phyloP scores from a whole-genome alignment of 1,284 basidiomycete species.

The Heterobasidion occidentale region DNA sequence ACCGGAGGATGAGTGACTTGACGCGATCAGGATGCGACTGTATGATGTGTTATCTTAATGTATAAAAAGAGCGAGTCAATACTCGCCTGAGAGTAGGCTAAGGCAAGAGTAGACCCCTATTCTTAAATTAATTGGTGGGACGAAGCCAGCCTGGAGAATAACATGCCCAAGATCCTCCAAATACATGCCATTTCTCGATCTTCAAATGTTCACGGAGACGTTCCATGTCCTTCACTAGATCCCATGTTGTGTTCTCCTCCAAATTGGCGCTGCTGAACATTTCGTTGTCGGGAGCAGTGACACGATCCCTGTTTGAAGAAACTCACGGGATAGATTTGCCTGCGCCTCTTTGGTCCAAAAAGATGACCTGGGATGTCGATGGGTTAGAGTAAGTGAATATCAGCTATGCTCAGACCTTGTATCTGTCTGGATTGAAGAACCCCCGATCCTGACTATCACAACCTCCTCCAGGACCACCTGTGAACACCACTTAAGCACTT shows the following conservation, averaged over 20 bases:
- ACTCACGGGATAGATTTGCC: conserved; percentile 80
- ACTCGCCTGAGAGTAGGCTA: conserved; percentile 79
- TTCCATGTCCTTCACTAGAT: conserved; percentile 88
- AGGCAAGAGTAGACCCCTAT: conserved; percentile 84
- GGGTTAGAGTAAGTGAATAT: too few relatives aligned
- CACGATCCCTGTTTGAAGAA: background rate
- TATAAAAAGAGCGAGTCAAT: background rate
- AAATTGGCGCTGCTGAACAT: conserved; percentile 56
- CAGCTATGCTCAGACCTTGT: conserved; percentile 46
- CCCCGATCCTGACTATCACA: conserved; percentile 56
- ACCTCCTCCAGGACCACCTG: conserved; percentile 74
- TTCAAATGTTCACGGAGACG: conserved; percentile 64
- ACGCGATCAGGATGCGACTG: conserved; percentile 79
- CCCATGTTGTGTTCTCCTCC: conserved; percentile 92
- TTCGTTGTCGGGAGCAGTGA: background rate
- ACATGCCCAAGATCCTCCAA: conserved; percentile 83
- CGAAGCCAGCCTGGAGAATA: background rate
- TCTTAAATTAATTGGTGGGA: background rate
- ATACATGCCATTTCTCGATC: conserved; percentile 83
- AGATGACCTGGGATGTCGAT: conserved; percentile 44
- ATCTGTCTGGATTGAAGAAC: conserved; percentile 80
- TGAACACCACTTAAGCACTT: background rate
- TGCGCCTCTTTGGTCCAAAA: conserved; percentile 81
- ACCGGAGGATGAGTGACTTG: conserved; percentile 79
- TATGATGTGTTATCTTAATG: background rate